These are phyloP conservation scores for Scedosporium boydii DNA, from an alignment of 2,329 filamentous ascomycete genomes.

Conservation along the genomic window DNA sequence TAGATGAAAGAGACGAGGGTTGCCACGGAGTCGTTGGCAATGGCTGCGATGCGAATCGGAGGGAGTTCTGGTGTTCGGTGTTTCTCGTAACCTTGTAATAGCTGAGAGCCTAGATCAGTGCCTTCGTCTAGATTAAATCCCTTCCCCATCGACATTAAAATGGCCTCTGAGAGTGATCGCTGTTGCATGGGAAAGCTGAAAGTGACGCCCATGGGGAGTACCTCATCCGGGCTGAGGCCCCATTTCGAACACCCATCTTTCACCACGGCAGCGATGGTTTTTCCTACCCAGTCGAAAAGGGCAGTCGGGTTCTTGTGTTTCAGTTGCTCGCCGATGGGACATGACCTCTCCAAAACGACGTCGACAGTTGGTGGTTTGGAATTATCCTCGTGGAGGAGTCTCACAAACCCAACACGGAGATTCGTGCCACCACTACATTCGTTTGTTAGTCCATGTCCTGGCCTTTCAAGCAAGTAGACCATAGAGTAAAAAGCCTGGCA, in stretches of 20 bases:
- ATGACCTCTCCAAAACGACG: conserved; percentile 57
- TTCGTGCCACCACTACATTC: conserved; percentile 54
- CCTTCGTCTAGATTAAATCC: conserved; percentile 55
- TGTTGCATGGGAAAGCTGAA: conserved; percentile 66
- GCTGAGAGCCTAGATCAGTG: conserved; percentile 49
- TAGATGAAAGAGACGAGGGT: conserved; percentile 72
- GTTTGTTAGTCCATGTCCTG: conserved; percentile 18
- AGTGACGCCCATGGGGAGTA: conserved; percentile 56
- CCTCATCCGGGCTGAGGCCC: conserved; percentile 29
- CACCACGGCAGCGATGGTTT: conserved; percentile 66
- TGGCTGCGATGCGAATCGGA: conserved; percentile 60
- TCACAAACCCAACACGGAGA: conserved; percentile 57
- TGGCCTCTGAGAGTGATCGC: conserved; percentile 50
- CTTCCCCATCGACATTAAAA: conserved; percentile 60
- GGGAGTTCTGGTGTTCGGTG: conserved; percentile 43
- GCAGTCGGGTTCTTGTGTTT: conserved; percentile 67
- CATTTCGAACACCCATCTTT: conserved; percentile 40
- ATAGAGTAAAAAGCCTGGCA: neutral
- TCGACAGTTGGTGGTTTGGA: conserved; percentile 31
- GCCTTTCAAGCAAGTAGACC: neutral
- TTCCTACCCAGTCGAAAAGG: conserved; percentile 73
- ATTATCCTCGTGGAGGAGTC: conserved; percentile 31
- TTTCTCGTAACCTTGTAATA: conserved; percentile 48
- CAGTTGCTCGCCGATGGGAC: conserved; percentile 64
- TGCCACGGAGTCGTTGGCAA: conserved; percentile 74